Evolutionary conservation across 495 filamentous ascomycete genomes (phyloP).

Genomic region (Penicillium cosmopolitanum): DNA sequence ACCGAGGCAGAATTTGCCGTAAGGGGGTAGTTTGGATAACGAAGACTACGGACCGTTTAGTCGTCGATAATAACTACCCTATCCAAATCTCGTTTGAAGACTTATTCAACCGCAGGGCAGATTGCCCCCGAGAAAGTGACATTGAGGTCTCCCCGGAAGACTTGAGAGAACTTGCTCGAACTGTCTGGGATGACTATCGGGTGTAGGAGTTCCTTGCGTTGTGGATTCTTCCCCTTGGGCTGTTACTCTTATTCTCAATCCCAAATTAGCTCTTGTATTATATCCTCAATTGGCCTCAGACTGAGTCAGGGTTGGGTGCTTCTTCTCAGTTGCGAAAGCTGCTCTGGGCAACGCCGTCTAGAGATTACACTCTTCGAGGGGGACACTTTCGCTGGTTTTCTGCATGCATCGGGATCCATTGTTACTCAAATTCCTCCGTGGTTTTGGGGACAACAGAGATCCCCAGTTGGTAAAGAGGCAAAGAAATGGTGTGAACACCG

Average conservation of each 20-base stretch:
- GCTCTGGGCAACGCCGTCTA: not conserved
- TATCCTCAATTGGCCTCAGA: not conserved
- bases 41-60: slow-evolving; percentile 4
- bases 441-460: not conserved
- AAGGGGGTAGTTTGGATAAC: not conserved
- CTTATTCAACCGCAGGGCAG: not conserved
- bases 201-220: not conserved
- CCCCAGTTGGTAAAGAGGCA: not conserved
- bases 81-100: slow-evolving; percentile 2
- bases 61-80: slow-evolving; percentile 6
- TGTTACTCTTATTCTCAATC: slow-evolving; percentile 1
- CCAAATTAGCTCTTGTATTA: not conserved
- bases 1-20: not conserved
- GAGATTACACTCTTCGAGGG: not conserved
- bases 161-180: not conserved
- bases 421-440: not conserved
- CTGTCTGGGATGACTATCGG: not conserved
- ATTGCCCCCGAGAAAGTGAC: slow-evolving; percentile 1
- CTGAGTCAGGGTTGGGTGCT: not conserved
- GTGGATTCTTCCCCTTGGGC: not conserved
- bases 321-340: not conserved
- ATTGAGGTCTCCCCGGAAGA: slow-evolving; percentile 1
- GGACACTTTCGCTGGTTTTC: not conserved
- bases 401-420: not conserved
- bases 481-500: not conserved